Evolutionary conservation across 2,329 filamentous ascomycete species (phyloP), one percentile per base, ranked within the genome.

Genomic region (Diplodia scrobiculata): DNA sequence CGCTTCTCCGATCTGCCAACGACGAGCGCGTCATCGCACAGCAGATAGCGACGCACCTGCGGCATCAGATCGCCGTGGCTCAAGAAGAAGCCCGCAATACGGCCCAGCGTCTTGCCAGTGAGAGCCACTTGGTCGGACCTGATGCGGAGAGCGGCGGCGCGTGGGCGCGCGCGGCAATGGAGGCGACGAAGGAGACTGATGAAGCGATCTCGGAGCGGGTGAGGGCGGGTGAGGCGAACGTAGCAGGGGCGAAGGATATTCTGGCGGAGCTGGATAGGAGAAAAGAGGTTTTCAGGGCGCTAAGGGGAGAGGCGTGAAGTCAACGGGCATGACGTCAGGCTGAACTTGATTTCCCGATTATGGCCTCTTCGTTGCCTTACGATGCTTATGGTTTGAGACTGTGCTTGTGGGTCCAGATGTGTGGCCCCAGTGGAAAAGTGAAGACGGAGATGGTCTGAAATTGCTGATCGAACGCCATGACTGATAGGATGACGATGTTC

Each of bases 61-160:
- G 76, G 47, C 67, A 68, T 6, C 75, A 74, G 58, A 68, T 79
- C n/a, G 68, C 70, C 32, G 60, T 70, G 5, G 73, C 72, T 27
- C 73, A 75, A 32, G 73, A 74, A 29, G 73, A 76, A 2, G 70
- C 72, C 1, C 67, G 69, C 13, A 72, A 74, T 25, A 70, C 72
- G 1, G 66, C 79, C 5, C 68, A 73, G 5, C 72, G 77, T 5
- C 70, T 79, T 1, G 75, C 77, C 0, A 76, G 72, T 19, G 77
- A 79, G 68, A 78, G 76, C 66, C 76, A 78, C 63, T 68, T 79
- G 10, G 68, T 79, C 4, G 72, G 74, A 10, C 74, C 73, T n/a
- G 73, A 73, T 1, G 50, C 68, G 41, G 50, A 41, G 13, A 62
- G 51, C 21, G 64, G 53, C 27, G 6, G 41, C 3, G 63, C 47